Evolutionary conservation across 1,139 yeast genomes (phyloP), one percentile per base, ranked within the genome.

Genomic region (Petasospora fabianii): DNA sequence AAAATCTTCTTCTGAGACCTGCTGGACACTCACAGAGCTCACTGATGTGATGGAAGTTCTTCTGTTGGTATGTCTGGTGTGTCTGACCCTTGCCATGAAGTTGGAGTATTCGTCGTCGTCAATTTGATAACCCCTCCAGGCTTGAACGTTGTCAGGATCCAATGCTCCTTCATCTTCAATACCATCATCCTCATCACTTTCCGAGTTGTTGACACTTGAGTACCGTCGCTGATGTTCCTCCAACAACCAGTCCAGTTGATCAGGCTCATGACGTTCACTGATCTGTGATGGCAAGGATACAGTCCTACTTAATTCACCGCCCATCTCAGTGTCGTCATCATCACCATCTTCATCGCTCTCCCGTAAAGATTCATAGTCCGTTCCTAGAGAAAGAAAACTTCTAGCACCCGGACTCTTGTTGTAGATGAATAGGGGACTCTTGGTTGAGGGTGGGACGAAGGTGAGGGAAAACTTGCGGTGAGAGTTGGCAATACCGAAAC

Each of bases 371-470:
- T 60, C 66, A 16, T 64, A 43, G 34, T 68, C 54, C 3, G 60
- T 62, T 1, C 66, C 72, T 27, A 72, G 49, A 6, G 76, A 70
- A 18, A 80, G 62, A 53, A 81, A 83, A 19, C 87, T 80, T 42
- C 88, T 61, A 52, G 79, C 84, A 51, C 80, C 88, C 5, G 55
- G 50, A 3, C 46, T 37, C 18, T 66, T 72, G 28, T 80, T 83
- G 55, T 81, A 81, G 31, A 71, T 66, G 49, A 82, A 82, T 38
- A 82, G 61, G 1, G 88, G 88, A 37, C 75, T 73, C 49, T 77
- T 73, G 1, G 85, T 81, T 32, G 84, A 76, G 0, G 88, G 87
- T 1, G 87, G 86, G n/a, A 82, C 73, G 56, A 77, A 82, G 3
- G 48, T 44, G 7, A 72, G 51, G 2, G 74, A 68, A 17, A 72